phyloP scores from a whole-genome alignment of 2,329 filamentous ascomycete species.

The Huntiella savannae region DNA sequence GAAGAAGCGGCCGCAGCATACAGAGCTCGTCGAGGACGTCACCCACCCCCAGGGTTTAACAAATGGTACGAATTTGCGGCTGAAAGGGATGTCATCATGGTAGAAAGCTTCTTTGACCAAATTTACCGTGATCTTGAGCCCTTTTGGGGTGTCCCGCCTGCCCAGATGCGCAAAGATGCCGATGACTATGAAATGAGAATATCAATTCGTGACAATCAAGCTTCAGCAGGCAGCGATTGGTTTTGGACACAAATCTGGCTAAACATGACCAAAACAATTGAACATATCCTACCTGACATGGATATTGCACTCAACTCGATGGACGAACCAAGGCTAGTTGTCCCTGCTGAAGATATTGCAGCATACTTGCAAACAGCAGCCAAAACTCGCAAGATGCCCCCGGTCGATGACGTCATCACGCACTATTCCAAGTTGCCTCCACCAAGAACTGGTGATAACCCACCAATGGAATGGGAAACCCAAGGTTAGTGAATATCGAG shows the following conservation, averaged over 20 bases:
- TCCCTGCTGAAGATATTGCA: conserved; percentile 42
- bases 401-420: conserved; percentile 25
- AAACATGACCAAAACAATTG: conserved; percentile 32
- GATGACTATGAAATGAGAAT: conserved; percentile 42
- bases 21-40: conserved; percentile 33
- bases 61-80: conserved; percentile 37
- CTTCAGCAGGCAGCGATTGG: conserved; percentile 32
- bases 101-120: conserved; percentile 46
- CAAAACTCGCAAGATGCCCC: conserved; percentile 25
- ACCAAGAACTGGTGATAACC: conserved; percentile 16
- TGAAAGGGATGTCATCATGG: conserved; percentile 31
- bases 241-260: conserved; percentile 40
- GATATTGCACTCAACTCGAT: conserved; percentile 47
- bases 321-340: conserved; percentile 46
- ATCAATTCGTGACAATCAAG: conserved; percentile 32
- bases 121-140: conserved; percentile 42
- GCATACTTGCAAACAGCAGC: conserved; percentile 33
- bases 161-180: conserved; percentile 31
- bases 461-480: conserved; percentile 29
- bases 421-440: conserved; percentile 25
- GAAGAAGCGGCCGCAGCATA: conserved; percentile 35
- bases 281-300: conserved; percentile 43
- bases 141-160: conserved; percentile 34
- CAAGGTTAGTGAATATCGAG: conserved; percentile 22
- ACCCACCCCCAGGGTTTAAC: conserved; percentile 46